These are phyloP conservation scores for Trifolium fragiferum DNA, from an alignment of 306 rosid species.

Conservation along the genomic window DNA sequence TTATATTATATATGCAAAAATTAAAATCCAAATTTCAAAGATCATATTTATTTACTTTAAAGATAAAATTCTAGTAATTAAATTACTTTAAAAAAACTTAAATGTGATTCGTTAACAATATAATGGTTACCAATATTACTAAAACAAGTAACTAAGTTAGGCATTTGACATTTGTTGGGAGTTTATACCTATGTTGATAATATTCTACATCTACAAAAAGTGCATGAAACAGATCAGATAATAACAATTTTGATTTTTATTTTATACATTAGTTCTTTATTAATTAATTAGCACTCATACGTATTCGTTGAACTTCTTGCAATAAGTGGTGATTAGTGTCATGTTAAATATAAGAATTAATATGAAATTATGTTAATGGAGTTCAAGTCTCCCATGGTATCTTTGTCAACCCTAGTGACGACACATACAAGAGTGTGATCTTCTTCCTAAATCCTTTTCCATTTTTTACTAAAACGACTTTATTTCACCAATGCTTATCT, in stretches of 20 bases:
- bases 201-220: constrained; percentile 60
- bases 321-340: constrained; percentile 38
- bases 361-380: constrained; percentile 14
- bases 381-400: constrained; percentile 38
- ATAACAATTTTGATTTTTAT: constrained; percentile 35
- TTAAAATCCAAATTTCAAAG: no score
- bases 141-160: constrained; percentile 40
- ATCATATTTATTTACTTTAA: no score
- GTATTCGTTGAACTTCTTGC: constrained; percentile 41
- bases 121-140: constrained; percentile 4
- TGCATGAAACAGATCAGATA: constrained; percentile 42
- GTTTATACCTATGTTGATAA: constrained; percentile 36
- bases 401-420: constrained; percentile 70
- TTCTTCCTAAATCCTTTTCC: constrained; percentile 30
- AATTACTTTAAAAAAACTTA: no score
- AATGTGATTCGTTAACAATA: neutral
- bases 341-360: constrained; percentile 35
- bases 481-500: constrained; percentile 49
- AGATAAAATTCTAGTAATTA: no score
- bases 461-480: constrained; percentile 32
- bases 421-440: constrained; percentile 46
- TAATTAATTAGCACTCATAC: constrained; percentile 33
- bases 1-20: no score
- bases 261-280: constrained; percentile 1
- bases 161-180: constrained; percentile 42